Conservation (phyloP, 768 basidiomycete genomes). For the Pulveroboletus sp. region DNA sequence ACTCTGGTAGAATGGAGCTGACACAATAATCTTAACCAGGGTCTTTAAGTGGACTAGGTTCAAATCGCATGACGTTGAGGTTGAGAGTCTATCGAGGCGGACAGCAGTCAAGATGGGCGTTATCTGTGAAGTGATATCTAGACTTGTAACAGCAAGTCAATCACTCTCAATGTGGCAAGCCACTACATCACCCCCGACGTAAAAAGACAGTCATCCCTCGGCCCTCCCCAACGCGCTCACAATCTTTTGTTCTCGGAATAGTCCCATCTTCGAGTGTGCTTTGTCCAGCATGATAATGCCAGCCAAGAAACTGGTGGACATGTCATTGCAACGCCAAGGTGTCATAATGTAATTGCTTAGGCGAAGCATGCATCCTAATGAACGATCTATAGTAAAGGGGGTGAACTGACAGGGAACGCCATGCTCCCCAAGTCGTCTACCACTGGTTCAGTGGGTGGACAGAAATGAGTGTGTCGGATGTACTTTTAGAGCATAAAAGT, state of each 20-base stretch:
- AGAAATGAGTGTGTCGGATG: background rate
- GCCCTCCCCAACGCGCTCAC: no score
- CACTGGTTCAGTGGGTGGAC: background rate
- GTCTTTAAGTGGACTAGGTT: slow-evolving; percentile 24
- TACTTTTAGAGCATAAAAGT: slow-evolving; percentile 85
- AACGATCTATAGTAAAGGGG: slow-evolving; percentile 21
- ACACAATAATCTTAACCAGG: slow-evolving; percentile 28
- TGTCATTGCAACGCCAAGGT: slow-evolving; percentile 2
- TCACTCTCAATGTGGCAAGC: no score
- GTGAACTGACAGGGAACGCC: slow-evolving; percentile 4
- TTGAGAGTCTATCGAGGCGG: slow-evolving; percentile 15
- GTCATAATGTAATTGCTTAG: slow-evolving; percentile 10
- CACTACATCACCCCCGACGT: no score
- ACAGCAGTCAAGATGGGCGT: slow-evolving; percentile 2
- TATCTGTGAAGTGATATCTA: no score
- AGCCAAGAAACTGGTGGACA: background rate
- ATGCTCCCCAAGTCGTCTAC: slow-evolving; percentile 1
- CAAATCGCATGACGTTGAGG: slow-evolving; percentile 17
- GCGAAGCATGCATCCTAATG: slow-evolving; percentile 13
- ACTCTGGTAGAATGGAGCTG: slow-evolving; percentile 5
- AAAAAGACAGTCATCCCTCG: no score
- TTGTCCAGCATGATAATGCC: no score
- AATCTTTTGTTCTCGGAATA: no score
- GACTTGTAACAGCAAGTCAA: no score
- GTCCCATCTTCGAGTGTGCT: no score